Base-by-base conservation (phyloP, 2,329 filamentous ascomycete genomes). In the Calonectria ilicicola region DNA sequence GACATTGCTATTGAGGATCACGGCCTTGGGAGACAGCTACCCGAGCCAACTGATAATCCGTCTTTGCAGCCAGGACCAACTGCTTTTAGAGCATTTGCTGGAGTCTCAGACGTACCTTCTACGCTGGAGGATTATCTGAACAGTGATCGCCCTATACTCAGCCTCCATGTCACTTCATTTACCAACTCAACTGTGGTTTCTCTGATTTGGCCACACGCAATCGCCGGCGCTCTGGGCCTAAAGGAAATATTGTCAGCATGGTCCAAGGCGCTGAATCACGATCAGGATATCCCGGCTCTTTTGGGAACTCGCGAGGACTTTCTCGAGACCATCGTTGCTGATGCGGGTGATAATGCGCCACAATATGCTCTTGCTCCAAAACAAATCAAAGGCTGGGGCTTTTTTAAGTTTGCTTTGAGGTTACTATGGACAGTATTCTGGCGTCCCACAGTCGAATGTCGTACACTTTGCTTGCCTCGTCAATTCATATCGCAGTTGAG, bases 121-220 rank as follows among this genome's bases (percentile, higher is more conserved):
- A 81, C 75, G 3, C 71, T 88, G 0, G 76, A 83, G 4, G 87
- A 88, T 68, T 87, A 85, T 72, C 67, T 87, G 3, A 76, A 78
- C 35, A 72, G 78, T 7, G 87, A 89, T 75, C 78, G 74, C 21
- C 88, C 88, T 0, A 85, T 86, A 76, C 78, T 90, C 5, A 83
- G 83, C 8, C 79, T 90, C 8, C 87, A 88, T 72, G 80, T 90
- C 46, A 83, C 85, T 6, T 84, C 84, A 0, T 90, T 90, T 76
- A 78, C 76, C 10, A 85, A 91, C 71, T 85, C 87, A 1, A 90
- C 77, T 12, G 0, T 90, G 0, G 81, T 90, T 7, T 82, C 83
- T 1, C 73, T 90, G 0, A 80, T 81, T 3, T 89, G 84, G 81
- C 84, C 86, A 6, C 89, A 91, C 77, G 44, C 68, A 21, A 40